Percentiles rank a stretch among this genome's conserved stretches.
Conservation (phyloP, 1,284 basidiomycete genomes). For the Microstroma glucosiphilum region DNA sequence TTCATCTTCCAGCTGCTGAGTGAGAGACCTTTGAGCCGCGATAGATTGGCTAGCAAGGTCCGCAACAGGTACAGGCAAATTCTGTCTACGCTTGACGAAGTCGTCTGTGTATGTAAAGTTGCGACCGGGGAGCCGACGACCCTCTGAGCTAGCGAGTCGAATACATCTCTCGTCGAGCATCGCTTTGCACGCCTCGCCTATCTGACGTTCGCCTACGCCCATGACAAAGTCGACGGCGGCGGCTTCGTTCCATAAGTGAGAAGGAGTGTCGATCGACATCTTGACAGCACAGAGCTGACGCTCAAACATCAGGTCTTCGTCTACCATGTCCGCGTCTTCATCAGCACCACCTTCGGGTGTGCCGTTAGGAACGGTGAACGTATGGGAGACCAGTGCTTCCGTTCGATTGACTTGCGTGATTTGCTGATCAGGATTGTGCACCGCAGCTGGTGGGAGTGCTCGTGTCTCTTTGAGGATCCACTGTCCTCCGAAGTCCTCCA, state of each 20-base stretch:
- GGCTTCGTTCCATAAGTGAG: neutral
- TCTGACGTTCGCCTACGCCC: neutral
- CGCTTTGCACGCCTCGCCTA: neutral
- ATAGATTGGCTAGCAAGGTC: neutral
- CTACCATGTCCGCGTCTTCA: neutral
- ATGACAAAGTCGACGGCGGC: neutral
- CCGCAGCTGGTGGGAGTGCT: neutral
- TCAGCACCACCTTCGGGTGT: neutral
- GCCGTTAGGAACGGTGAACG: neutral
- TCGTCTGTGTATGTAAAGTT: slow-evolving; percentile 1
- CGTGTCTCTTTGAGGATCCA: neutral
- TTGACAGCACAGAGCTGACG: neutral
- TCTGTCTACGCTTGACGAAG: neutral
- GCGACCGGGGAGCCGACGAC: slow-evolving; percentile 2
- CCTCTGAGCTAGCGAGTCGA: neutral
- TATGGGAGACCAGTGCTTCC: neutral
- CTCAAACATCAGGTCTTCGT: neutral
- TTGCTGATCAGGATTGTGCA: neutral
- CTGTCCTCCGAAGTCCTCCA: neutral
- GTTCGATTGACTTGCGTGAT: neutral
- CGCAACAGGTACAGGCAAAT: neutral
- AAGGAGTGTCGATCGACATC: slow-evolving; percentile 3
- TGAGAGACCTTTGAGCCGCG: neutral
- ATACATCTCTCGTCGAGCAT: neutral
- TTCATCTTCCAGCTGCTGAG: neutral